These are phyloP conservation scores for Zoysia japonica DNA, from an alignment of 176 grass and related monocot species.

Conservation along the genomic window DNA sequence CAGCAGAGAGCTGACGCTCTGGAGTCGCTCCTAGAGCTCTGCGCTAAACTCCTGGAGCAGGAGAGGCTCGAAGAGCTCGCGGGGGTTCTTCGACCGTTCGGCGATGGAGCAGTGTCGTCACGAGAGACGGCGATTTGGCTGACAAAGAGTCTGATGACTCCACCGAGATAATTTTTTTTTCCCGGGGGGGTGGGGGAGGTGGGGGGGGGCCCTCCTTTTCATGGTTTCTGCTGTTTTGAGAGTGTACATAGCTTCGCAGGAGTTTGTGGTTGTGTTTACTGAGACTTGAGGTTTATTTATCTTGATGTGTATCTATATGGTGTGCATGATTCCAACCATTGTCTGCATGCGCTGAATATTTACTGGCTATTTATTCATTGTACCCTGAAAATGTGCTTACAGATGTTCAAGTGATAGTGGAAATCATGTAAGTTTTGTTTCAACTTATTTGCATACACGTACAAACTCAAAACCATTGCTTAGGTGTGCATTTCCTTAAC, in stretches of 20 bases:
- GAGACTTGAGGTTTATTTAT: slow-evolving; percentile 33
- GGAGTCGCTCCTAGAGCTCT: slow-evolving; percentile 83
- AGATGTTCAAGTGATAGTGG: slow-evolving; percentile 32
- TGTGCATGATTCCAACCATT: slow-evolving; percentile 24
- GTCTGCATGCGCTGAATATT: slow-evolving; percentile 24
- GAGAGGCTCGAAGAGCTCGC: slow-evolving; percentile 82
- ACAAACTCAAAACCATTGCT: background rate
- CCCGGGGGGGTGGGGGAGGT: too few relatives aligned
- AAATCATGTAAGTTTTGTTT: background rate
- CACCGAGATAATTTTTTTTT: slow-evolving; percentile 37
- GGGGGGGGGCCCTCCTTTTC: background rate
- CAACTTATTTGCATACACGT: background rate
- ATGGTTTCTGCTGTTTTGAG: slow-evolving; percentile 7
- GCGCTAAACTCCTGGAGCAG: slow-evolving; percentile 72
- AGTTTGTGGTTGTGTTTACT: slow-evolving; percentile 26
- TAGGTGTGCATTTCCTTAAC: background rate
- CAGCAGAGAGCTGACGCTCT: slow-evolving; percentile 82
- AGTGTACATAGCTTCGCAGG: slow-evolving; percentile 38
- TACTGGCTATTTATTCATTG: slow-evolving; percentile 25
- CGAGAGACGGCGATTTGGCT: slow-evolving; percentile 91
- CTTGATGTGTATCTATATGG: slow-evolving; percentile 35
- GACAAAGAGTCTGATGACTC: slow-evolving; percentile 79
- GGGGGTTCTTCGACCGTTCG: slow-evolving; percentile 70
- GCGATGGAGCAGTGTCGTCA: slow-evolving; percentile 69
- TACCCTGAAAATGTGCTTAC: slow-evolving; percentile 21